Evolutionary conservation across 2,329 filamentous ascomycete genomes (phyloP).

Genomic region (Fusarium marasasianum): DNA sequence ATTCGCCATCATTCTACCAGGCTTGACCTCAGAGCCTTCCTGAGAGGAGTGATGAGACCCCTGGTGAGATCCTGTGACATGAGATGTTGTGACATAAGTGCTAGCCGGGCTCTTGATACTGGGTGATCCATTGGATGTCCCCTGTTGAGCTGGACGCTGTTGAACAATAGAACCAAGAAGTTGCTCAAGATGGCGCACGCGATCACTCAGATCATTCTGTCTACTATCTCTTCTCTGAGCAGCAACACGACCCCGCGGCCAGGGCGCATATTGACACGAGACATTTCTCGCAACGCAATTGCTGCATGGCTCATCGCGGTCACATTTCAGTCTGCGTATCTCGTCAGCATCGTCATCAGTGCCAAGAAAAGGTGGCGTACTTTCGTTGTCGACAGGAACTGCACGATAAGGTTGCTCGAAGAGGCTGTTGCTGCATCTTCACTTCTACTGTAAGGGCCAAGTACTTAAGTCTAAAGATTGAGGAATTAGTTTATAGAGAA

Average conservation of each 20-base stretch:
- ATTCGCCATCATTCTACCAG: slow-evolving; percentile 19
- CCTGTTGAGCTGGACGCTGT: slow-evolving; percentile 10
- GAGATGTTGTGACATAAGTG: not conserved
- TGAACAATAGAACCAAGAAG: slow-evolving; percentile 29
- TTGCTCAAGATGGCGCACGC: slow-evolving; percentile 27
- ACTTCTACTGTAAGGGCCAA: accelerated
- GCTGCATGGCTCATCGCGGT: slow-evolving; percentile 33
- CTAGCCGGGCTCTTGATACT: not conserved
- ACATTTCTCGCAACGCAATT: slow-evolving; percentile 32
- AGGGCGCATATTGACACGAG: slow-evolving; percentile 20
- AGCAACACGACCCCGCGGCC: slow-evolving; percentile 9
- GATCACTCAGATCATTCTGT: slow-evolving; percentile 23
- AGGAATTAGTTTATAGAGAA: not conserved
- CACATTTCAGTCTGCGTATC: slow-evolving; percentile 22
- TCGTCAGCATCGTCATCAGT: not conserved
- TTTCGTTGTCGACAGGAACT: slow-evolving; percentile 21
- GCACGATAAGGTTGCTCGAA: slow-evolving; percentile 15
- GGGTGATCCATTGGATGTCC: not conserved
- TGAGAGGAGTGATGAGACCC: not conserved
- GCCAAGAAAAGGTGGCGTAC: not conserved
- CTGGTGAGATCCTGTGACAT: not conserved
- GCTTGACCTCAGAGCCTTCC: slow-evolving; percentile 10
- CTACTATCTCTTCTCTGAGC: not conserved
- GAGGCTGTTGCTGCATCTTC: slow-evolving; percentile 1
- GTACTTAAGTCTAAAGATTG: not conserved